phyloP scores from a whole-genome alignment of 1,284 basidiomycete genomes.

The Microbotryomycetes sp. region DNA sequence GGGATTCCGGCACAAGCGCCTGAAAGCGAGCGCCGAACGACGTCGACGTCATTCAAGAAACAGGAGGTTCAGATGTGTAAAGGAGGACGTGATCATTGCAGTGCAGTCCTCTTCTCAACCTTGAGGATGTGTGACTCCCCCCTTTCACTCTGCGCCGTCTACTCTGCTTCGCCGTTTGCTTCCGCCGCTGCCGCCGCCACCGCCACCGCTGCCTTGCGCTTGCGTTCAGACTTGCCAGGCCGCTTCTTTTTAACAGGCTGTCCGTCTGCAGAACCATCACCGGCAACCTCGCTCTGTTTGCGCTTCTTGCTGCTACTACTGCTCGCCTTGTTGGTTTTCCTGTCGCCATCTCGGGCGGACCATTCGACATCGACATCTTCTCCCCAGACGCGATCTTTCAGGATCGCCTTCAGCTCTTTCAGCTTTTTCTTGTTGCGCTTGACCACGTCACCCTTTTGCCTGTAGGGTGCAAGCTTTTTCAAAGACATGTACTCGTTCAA shows the following conservation, averaged over 20 bases:
- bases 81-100: no score
- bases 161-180: background rate
- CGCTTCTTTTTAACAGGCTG: constrained; percentile 40
- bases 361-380: constrained; percentile 40
- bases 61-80: no score
- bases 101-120: no score
- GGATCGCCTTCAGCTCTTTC: constrained; percentile 60
- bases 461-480: constrained; percentile 86
- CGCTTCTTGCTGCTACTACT: constrained; percentile 17
- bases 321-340: no score
- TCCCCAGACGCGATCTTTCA: constrained; percentile 48
- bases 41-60: no score
- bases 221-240: constrained; percentile 46
- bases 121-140: no score
- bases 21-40: no score
- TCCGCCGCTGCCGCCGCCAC: background rate
- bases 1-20: no score
- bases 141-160: no score
- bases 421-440: constrained; percentile 53
- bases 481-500: constrained; percentile 83
- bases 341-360: constrained; percentile 25
- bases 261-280: constrained; percentile 2
- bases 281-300: constrained; percentile 16
- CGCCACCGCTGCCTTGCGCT: no score
- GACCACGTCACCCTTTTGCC: constrained; percentile 47